These are phyloP conservation scores for Cyclaneusma minus DNA, from an alignment of 2,329 filamentous ascomycete genomes.

Conservation along the genomic window DNA sequence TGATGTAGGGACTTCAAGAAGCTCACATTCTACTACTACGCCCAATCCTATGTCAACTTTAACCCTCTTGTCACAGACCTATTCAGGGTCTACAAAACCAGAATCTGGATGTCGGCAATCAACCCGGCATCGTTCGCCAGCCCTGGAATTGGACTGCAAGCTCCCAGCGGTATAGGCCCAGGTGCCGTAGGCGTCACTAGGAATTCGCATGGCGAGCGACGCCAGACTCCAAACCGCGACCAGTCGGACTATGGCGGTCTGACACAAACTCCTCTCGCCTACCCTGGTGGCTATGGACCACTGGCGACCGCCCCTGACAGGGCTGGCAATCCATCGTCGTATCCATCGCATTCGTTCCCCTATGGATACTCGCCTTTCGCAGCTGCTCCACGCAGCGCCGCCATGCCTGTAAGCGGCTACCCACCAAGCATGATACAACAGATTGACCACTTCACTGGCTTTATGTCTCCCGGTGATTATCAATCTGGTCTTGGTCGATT, in stretches of 20 bases:
- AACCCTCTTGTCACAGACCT: constrained; percentile 93
- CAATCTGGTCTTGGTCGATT: constrained; percentile 31
- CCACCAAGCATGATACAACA: constrained; percentile 23
- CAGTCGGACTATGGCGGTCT: constrained; percentile 13
- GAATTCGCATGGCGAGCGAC: constrained; percentile 22
- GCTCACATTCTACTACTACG: constrained; percentile 97
- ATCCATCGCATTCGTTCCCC: constrained; percentile 23
- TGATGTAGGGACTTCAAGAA: constrained; percentile 85
- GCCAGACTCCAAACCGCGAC: constrained; percentile 17
- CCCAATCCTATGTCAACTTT: constrained; percentile 97
- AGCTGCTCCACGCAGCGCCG: constrained; percentile 22
- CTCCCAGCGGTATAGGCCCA: constrained; percentile 49
- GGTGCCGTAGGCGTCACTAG: constrained; percentile 43
- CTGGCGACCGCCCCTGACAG: constrained; percentile 26
- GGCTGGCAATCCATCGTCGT: constrained; percentile 21
- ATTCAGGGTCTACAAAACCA: constrained; percentile 98
- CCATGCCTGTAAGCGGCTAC: constrained; percentile 19
- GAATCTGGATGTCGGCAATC: constrained; percentile 99
- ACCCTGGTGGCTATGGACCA: constrained; percentile 26
- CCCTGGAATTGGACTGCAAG: constrained; percentile 55
- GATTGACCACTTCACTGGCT: constrained; percentile 27
- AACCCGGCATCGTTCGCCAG: constrained; percentile 92
- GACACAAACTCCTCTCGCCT: constrained; percentile 13
- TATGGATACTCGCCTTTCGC: constrained; percentile 28
- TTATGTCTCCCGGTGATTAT: constrained; percentile 26